phyloP scores from a whole-genome alignment of 2,329 filamentous ascomycete species.

The Stemphylium beticola region DNA sequence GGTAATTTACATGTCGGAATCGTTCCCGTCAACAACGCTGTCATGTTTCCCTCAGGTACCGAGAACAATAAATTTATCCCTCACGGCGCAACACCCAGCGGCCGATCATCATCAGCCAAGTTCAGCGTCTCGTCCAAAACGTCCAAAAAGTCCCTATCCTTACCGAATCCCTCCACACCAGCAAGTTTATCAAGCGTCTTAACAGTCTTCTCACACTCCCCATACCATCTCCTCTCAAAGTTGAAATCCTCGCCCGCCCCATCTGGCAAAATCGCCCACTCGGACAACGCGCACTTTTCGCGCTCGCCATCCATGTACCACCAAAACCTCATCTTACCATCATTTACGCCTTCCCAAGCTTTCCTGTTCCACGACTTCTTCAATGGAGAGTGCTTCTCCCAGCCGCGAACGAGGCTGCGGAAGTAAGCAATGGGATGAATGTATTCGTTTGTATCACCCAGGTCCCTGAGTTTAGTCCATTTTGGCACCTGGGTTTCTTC shows the following conservation, averaged over 20 bases:
- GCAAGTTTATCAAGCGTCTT: slow-evolving; percentile 19
- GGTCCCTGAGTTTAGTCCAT: slow-evolving; percentile 44
- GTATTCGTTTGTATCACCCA: slow-evolving; percentile 57
- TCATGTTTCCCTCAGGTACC: neutral
- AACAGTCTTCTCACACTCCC: slow-evolving; percentile 30
- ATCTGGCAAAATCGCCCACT: slow-evolving; percentile 39
- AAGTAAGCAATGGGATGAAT: slow-evolving; percentile 53
- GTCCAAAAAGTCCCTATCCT: slow-evolving; percentile 30
- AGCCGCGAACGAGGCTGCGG: slow-evolving; percentile 34
- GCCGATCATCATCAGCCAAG: slow-evolving; percentile 27
- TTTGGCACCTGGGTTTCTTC: slow-evolving; percentile 43
- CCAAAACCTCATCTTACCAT: slow-evolving; percentile 35
- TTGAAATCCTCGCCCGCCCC: slow-evolving; percentile 23
- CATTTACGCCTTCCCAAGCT: slow-evolving; percentile 12
- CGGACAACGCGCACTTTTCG: slow-evolving; percentile 28
- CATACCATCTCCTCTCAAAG: slow-evolving; percentile 41
- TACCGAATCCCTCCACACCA: slow-evolving; percentile 15
- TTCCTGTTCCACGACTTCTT: slow-evolving; percentile 28
- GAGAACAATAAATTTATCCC: neutral
- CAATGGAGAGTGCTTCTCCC: slow-evolving; percentile 33
- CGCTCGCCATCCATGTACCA: slow-evolving; percentile 31
- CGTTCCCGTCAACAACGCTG: no score
- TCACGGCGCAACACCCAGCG: slow-evolving; percentile 21
- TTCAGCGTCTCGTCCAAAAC: slow-evolving; percentile 33
- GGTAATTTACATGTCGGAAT: no score